Conservation (phyloP, 1,284 basidiomycete species). For the Anthracocystis walkeri region DNA sequence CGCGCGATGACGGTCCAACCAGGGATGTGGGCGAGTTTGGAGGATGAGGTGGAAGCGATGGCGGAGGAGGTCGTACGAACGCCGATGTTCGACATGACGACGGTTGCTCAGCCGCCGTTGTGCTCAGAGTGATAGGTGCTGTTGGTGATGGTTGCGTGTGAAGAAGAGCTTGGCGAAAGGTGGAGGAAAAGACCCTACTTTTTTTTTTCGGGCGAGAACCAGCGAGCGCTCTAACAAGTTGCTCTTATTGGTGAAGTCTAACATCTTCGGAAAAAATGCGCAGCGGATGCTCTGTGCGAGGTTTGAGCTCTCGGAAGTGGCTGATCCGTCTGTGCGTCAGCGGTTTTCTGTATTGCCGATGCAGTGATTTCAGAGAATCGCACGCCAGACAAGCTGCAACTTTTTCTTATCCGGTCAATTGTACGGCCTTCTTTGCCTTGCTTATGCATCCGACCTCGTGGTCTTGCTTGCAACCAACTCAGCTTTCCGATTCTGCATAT, state of each 20-base stretch:
- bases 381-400: neutral
- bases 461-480: too few relatives aligned
- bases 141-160: neutral
- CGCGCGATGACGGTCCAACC: constrained; percentile 40
- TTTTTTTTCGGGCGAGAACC: too few relatives aligned
- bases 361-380: too few relatives aligned
- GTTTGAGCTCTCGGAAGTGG: too few relatives aligned
- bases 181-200: neutral
- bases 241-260: neutral
- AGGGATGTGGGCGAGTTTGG: constrained; percentile 39
- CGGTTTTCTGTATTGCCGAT: too few relatives aligned
- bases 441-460: neutral
- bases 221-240: too few relatives aligned
- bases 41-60: constrained; percentile 17
- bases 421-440: neutral
- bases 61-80: constrained; percentile 13
- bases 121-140: neutral
- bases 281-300: too few relatives aligned
- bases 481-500: neutral
- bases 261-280: neutral
- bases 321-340: too few relatives aligned
- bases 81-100: constrained; percentile 19
- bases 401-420: constrained; percentile 8
- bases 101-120: neutral
- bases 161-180: neutral